These are phyloP conservation scores for Cucurbita moschata DNA, from an alignment of 306 rosid species.

Conservation along the genomic window DNA sequence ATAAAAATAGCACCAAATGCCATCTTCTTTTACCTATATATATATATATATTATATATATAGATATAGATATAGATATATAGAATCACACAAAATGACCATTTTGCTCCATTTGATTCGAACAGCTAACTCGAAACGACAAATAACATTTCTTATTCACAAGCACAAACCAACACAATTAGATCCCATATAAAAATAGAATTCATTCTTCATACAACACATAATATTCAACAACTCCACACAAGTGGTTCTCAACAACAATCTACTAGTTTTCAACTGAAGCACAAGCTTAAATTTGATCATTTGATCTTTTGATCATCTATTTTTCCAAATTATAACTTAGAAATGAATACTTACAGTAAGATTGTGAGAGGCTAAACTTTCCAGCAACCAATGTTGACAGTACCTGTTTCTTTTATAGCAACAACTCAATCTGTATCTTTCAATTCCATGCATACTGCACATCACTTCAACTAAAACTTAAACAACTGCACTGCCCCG, in stretches of 20 bases:
- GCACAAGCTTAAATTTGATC: background rate
- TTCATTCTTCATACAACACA: background rate
- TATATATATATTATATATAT: too few species aligned
- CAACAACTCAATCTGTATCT: background rate
- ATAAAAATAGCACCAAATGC: too few species aligned
- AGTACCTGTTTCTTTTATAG: background rate
- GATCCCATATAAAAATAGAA: background rate
- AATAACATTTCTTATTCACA: background rate
- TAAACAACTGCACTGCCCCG: background rate
- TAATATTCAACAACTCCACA: background rate
- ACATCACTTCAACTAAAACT: slow-evolving; percentile 1
- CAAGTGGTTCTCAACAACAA: background rate
- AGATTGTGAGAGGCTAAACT: background rate
- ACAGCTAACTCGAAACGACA: too few species aligned
- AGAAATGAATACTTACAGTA: background rate
- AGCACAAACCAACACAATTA: background rate
- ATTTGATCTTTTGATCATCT: background rate
- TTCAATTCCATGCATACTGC: background rate
- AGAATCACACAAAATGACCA: too few species aligned
- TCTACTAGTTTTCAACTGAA: background rate
- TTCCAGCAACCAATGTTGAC: background rate
- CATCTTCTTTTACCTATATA: too few species aligned
- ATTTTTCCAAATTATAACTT: background rate
- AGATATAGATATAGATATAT: too few species aligned
- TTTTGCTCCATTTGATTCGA: too few species aligned